These are phyloP conservation scores for Penicillium sclerotiorum DNA, from an alignment of 2,329 filamentous ascomycete species.

Conservation along the genomic window DNA sequence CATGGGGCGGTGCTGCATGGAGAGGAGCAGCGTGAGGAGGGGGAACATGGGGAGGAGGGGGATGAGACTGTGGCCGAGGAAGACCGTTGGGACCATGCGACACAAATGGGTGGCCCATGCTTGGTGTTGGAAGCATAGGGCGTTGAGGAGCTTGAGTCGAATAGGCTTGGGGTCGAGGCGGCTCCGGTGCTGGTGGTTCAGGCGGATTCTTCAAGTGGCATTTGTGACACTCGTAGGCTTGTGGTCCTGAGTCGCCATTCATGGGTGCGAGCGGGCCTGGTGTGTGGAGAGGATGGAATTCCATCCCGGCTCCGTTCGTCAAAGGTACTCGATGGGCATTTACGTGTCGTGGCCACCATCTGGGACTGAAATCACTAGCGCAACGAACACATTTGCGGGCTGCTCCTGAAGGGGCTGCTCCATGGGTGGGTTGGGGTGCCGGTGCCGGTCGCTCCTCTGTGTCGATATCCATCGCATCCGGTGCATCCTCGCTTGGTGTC, in stretches of 20 bases:
- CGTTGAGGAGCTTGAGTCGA: slow-evolving; percentile 35
- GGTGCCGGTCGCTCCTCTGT: slow-evolving; percentile 28
- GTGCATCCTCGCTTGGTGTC: slow-evolving; percentile 22
- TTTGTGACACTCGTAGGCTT: slow-evolving; percentile 72
- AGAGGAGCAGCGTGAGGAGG: slow-evolving; percentile 18
- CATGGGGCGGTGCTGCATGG: no score
- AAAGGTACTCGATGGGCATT: slow-evolving; percentile 50
- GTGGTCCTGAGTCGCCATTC: slow-evolving; percentile 34
- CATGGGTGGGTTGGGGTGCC: slow-evolving; percentile 17
- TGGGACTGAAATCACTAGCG: slow-evolving; percentile 44
- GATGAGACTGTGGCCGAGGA: no score
- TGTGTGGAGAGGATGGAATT: slow-evolving; percentile 27
- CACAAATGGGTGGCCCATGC: slow-evolving; percentile 33
- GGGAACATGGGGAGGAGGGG: slow-evolving; percentile 14
- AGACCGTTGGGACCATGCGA: slow-evolving; percentile 35
- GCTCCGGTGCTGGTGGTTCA: slow-evolving; percentile 26
- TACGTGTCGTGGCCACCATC: slow-evolving; percentile 65
- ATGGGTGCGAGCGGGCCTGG: slow-evolving; percentile 27
- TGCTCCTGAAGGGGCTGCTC: slow-evolving; percentile 13
- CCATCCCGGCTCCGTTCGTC: slow-evolving; percentile 35
- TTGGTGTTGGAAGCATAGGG: slow-evolving; percentile 37
- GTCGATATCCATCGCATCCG: slow-evolving; percentile 37
- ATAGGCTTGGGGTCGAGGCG: slow-evolving; percentile 21
- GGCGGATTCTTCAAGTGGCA: slow-evolving; percentile 57
- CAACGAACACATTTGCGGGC: slow-evolving; percentile 45